A percentile compares a stretch with the other conserved stretches of the same genome.
phyloP scores from a whole-genome alignment of 2,329 filamentous ascomycete genomes.

The Aureobasidium mangrovei region DNA sequence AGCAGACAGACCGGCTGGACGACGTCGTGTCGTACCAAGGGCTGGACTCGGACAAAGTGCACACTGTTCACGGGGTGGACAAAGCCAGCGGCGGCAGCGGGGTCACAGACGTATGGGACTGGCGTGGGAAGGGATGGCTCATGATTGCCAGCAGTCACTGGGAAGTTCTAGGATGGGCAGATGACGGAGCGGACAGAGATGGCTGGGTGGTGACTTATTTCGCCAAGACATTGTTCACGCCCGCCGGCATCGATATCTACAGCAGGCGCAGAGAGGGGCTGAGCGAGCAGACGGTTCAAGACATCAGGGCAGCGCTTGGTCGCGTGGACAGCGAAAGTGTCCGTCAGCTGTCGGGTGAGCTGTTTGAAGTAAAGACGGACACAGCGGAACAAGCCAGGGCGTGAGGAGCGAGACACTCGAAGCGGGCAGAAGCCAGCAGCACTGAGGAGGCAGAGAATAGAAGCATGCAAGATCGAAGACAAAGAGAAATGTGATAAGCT shows the following conservation, averaged over 20 bases:
- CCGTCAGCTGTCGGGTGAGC: slow-evolving; percentile 41
- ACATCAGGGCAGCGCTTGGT: slow-evolving; percentile 48
- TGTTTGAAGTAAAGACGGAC: slow-evolving; percentile 40
- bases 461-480: background rate
- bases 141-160: slow-evolving; percentile 65
- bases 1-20: slow-evolving; percentile 48
- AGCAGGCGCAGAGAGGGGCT: slow-evolving; percentile 54
- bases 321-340: slow-evolving; percentile 44
- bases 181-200: slow-evolving; percentile 30
- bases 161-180: slow-evolving; percentile 73
- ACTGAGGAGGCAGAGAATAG: background rate
- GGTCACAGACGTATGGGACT: slow-evolving; percentile 51
- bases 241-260: slow-evolving; percentile 73
- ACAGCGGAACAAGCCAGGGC: background rate
- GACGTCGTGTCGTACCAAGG: slow-evolving; percentile 66
- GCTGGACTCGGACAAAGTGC: slow-evolving; percentile 42
- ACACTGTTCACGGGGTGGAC: slow-evolving; percentile 59
- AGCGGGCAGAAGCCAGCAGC: background rate
- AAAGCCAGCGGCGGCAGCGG: slow-evolving; percentile 31
- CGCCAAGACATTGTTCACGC: slow-evolving; percentile 72
- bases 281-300: slow-evolving; percentile 46
- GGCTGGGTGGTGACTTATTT: slow-evolving; percentile 77
- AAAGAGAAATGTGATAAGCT: background rate
- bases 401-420: background rate
- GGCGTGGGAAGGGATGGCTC: slow-evolving; percentile 69